These are phyloP conservation scores for Daldinia concentrica DNA, from an alignment of 495 filamentous ascomycete species.

Conservation along the genomic window DNA sequence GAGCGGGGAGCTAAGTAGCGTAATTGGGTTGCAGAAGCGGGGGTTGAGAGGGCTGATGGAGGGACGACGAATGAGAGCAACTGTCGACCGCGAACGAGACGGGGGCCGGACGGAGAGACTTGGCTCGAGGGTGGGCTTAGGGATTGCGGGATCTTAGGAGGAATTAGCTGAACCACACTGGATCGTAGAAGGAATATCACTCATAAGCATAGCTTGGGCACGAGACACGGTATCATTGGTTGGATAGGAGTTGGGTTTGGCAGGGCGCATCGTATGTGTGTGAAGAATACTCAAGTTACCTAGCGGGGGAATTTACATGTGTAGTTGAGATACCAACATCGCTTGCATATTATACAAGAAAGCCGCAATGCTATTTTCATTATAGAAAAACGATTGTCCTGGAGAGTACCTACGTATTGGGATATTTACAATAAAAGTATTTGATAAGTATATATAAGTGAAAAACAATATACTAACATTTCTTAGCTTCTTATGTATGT, in stretches of 20 bases:
- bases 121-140: constrained; percentile 45
- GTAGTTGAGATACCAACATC: constrained; percentile 35
- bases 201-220: constrained; percentile 24
- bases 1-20: constrained; percentile 85
- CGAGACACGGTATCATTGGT: constrained; percentile 27
- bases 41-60: constrained; percentile 95
- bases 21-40: constrained; percentile 96
- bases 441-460: not conserved
- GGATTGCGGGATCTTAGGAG: constrained; percentile 46
- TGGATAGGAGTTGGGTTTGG: constrained; percentile 26
- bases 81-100: constrained; percentile 47
- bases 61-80: constrained; percentile 80
- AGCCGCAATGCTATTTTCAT: not conserved
- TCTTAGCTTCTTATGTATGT: not conserved
- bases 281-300: constrained; percentile 5
- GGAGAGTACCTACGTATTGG: not conserved
- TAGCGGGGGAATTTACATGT: constrained; percentile 16
- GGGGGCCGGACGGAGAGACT: constrained; percentile 36
- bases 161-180: constrained; percentile 6
- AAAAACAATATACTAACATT: not conserved
- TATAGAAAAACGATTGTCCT: not conserved
- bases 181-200: not conserved
- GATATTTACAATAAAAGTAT: not conserved
- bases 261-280: constrained; percentile 18
- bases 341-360: constrained; percentile 5